These are phyloP conservation scores for Colletotrichum tanaceti DNA, from an alignment of 2,329 filamentous ascomycete genomes.

Conservation along the genomic window DNA sequence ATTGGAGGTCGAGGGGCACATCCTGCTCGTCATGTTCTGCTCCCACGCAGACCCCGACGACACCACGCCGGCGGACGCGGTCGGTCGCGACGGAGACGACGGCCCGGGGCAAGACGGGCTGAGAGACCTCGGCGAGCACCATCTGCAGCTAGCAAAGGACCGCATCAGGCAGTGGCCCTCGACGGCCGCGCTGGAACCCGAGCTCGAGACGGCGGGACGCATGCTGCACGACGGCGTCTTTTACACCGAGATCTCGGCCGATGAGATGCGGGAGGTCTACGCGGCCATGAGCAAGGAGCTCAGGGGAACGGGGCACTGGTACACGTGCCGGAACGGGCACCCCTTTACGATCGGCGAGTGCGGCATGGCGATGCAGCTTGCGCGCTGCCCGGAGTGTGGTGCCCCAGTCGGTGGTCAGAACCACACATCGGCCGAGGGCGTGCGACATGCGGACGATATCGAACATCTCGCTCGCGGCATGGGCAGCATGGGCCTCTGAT, in stretches of 20 bases:
- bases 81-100: neutral
- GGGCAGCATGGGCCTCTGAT: slow-evolving; percentile 5
- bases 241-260: slow-evolving; percentile 60
- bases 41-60: slow-evolving; percentile 52
- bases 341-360: slow-evolving; percentile 75
- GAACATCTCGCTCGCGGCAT: slow-evolving; percentile 50
- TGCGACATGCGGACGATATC: slow-evolving; percentile 61
- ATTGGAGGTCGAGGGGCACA: slow-evolving; percentile 61
- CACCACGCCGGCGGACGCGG: too few species aligned
- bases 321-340: slow-evolving; percentile 67
- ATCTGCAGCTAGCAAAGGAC: slow-evolving; percentile 41
- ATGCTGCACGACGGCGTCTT: slow-evolving; percentile 60
- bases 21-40: slow-evolving; percentile 62
- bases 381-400: slow-evolving; percentile 72
- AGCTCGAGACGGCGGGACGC: slow-evolving; percentile 58
- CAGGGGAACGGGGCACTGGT: slow-evolving; percentile 70
- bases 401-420: slow-evolving; percentile 65
- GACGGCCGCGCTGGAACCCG: slow-evolving; percentile 52
- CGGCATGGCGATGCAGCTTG: slow-evolving; percentile 71
- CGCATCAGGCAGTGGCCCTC: slow-evolving; percentile 42
- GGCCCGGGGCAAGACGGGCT: neutral
- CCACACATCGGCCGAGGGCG: slow-evolving; percentile 64
- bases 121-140: slow-evolving; percentile 30
- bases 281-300: slow-evolving; percentile 64
- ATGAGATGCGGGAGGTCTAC: slow-evolving; percentile 64